Base-by-base conservation (phyloP, 495 filamentous ascomycete species). In the Neurospora sp. region DNA sequence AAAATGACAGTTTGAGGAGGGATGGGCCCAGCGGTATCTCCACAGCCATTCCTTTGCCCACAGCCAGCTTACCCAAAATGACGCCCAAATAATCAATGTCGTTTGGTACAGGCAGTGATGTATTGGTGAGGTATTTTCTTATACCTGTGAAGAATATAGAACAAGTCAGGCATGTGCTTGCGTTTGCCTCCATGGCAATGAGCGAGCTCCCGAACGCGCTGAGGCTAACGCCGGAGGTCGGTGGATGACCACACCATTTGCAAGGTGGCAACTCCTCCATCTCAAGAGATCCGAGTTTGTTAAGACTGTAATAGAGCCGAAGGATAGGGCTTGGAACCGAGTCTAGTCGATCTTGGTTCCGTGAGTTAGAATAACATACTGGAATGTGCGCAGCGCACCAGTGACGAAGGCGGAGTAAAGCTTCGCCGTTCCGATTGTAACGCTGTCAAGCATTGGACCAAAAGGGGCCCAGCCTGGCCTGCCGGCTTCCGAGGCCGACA, bases 1-100 rank as follows among this genome's bases (percentile, higher is more conserved):
- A 74, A n/a, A 74, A 74, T 3, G 20, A 69, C 18, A 74, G n/a
- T 6, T 39, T 74, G 14, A 74, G 16, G 1, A 40, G 16, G 14
- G 70, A 3, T 44, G 6, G 4, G 18, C 7, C 18, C 18, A 45
- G 42, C 42, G 7, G 7, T 45, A 45, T 45, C 18, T 45, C 42
- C 8, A 20, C 18, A 45, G 42, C 42, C 42, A 45, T 9, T 45
- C 42, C 42, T 45, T 45, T n/a, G 42, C 42, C 42, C 41, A 42
- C 41, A 42, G 14, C 41, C 41, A 42, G 41, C 41, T 42, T 16
- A 7, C 41, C 41, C 41, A 42, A 42, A 42, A 42, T 16, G 18
- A 45, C n/a, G 18, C 9, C 44, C 18, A 45, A 20, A 20, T 45
- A n/a, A 20, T 45, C n/a, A n/a, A 9, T 3, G 44, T 20, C 18